Evolutionary conservation across 345 rosid genomes (phyloP), one percentile per base, ranked within the genome.

Genomic region (Populus alba): DNA sequence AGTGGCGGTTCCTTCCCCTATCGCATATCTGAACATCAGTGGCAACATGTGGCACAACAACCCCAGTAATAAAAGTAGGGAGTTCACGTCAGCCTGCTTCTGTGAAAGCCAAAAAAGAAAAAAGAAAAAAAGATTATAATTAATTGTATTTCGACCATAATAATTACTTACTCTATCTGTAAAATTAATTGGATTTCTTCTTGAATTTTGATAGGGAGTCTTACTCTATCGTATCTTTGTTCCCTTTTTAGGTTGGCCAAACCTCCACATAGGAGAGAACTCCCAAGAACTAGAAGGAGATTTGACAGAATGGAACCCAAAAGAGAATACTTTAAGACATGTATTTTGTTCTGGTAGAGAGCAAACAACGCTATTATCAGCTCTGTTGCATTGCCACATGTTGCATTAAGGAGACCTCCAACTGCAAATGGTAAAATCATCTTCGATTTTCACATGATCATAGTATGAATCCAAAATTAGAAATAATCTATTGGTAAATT

Each of bases 371-470:
- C 95, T 82, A 95, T 95, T 80, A 95, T 95, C 85, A 93, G 77
- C 87, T 95, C 99, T 17, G 97, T 91, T 49, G 93, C 99, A 81
- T 95, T 95, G 7, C 99, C 99, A 71, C 99, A 95, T 16, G 99
- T 95, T 76, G 99, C 98, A 79, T 93, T 95, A 67, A 95, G 84
- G 17, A 95, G 88, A 55, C 99, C 99, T 65, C 99, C 99, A 75
- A 93, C 99, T 95, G 88, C 82, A 86, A 70, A 57, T 33, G 27
- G 59, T 6, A 2, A 6, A 12, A n/a, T 25, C 11, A 23, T 35
- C 7, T 59, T 59, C n/a, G 53, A 29, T 29, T 37, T 73, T 66
- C 61, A 68, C 8, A n/a, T 73, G n/a, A 17, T 27, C 27, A 27
- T 17, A 37, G 25, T 13, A 20, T 41, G 8, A 2, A 38, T 8